Evolutionary conservation across 2,329 filamentous ascomycete genomes (phyloP), one percentile per base, ranked within the genome.

Genomic region (Claviceps pazoutovae): DNA sequence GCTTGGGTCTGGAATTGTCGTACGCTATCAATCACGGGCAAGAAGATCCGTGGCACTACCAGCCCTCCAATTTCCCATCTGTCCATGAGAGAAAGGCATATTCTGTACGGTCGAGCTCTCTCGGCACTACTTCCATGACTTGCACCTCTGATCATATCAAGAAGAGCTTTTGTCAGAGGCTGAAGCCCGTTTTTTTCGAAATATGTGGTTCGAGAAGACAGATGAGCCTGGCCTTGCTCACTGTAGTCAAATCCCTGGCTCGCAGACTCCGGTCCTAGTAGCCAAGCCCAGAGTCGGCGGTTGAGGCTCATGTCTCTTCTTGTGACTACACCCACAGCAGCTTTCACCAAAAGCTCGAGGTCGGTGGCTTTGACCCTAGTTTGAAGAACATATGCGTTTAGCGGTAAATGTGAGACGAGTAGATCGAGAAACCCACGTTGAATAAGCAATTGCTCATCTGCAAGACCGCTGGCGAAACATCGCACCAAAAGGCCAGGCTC

Each of bases 301-400:
- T 98, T 98, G 48, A 98, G 71, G 63, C 91, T 95, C 93, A 98
- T 98, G 57, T 98, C 93, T 67, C 90, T 81, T 48, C 93, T 79
- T 19, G 83, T 83, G 1, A 97, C 88, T 19, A 98, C 90, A 1
- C 86, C 83, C n/a, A 83, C 82, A 5, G 91, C 90, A 16, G 91
- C 87, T 53, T 82, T 78, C 36, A 96, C 76, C 2, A 98, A 74
- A 2, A 88, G 78, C 62, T 95, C 84, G 17, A 96, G 72, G 61
- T 98, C 94, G 37, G 78, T 76, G 5, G 76, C 65, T 54, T 85
- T 85, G 38, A 91, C 84, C 46, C 77, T 79, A 16, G 78, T 75
- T 64, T 94, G 90, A 8, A 98, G 69, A 2, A 96, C 83, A 16
- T 79, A 75, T 2, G 90, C 91, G 61, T 90, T 82, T 6, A 98